Percentiles rank a stretch among this genome's conserved stretches.
phyloP scores from a whole-genome alignment of 345 rosid species.

The Linum lewisii region DNA sequence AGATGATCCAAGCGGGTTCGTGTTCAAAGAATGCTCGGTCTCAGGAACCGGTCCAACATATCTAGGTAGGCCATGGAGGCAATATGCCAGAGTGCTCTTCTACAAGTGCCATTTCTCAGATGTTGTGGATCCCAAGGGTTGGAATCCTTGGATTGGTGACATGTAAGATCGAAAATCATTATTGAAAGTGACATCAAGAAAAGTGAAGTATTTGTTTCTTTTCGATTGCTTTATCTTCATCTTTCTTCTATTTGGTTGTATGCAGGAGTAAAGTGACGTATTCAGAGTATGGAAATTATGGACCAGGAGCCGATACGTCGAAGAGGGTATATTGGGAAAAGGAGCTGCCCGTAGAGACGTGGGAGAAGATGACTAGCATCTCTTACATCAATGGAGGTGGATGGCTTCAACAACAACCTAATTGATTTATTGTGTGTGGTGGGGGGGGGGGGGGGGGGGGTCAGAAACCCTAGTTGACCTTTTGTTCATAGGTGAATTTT shows the following conservation, averaged over 20 bases:
- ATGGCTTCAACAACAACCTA: constrained; percentile 43
- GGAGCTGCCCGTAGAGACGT: constrained; percentile 6
- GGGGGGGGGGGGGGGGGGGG: no score
- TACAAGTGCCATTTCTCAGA: constrained; percentile 22
- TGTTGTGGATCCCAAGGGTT: constrained; percentile 30
- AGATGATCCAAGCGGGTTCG: constrained; percentile 37
- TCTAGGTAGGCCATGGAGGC: constrained; percentile 58
- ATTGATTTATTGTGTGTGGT: background rate
- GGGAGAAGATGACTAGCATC: constrained; percentile 21
- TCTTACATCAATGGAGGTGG: constrained; percentile 36
- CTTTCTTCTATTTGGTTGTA: background rate
- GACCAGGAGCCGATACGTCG: constrained; percentile 35
- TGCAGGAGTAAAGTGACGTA: constrained; percentile 34
- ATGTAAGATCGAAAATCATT: constrained; percentile 13
- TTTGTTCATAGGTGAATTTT: no score
- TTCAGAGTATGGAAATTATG: constrained; percentile 27
- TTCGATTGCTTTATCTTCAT: background rate
- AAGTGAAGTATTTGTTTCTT: background rate
- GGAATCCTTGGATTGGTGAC: constrained; percentile 34
- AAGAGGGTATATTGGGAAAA: constrained; percentile 36
- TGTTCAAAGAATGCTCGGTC: constrained; percentile 42
- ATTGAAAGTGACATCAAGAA: no score
- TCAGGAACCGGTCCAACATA: constrained; percentile 26
- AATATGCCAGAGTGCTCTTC: constrained; percentile 39
- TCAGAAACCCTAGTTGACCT: no score